Conservation (phyloP, 306 rosid genomes). For the Trifolium dubium region DNA sequence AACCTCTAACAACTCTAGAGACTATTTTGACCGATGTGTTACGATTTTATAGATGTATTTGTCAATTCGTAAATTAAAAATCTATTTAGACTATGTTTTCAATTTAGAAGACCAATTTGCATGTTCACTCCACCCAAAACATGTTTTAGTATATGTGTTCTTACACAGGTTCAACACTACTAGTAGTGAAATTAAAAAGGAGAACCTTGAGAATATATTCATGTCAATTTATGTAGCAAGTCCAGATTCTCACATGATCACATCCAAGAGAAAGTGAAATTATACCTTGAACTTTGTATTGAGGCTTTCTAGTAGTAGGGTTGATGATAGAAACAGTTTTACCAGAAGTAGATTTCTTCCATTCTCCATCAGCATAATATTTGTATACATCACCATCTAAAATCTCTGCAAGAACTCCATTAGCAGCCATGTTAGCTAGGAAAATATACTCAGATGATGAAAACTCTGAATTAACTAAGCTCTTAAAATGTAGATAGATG, state of each 20-base stretch:
- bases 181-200: neutral
- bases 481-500: constrained; percentile 32
- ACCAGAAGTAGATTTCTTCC: constrained; percentile 85
- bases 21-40: neutral
- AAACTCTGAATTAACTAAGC: neutral
- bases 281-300: constrained; percentile 94
- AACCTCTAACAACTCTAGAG: neutral
- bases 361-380: constrained; percentile 84
- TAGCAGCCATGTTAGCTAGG: constrained; percentile 65
- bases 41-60: neutral
- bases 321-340: constrained; percentile 82
- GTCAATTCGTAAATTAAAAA: neutral
- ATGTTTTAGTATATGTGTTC: neutral
- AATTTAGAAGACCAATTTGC: too few relatives aligned
- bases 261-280: constrained; percentile 15
- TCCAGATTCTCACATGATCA: neutral
- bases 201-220: neutral
- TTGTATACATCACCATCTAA: constrained; percentile 81
- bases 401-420: constrained; percentile 76
- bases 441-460: constrained; percentile 10
- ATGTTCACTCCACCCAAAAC: neutral
- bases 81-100: neutral
- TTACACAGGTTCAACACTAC: neutral
- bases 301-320: constrained; percentile 82
- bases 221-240: neutral